These are phyloP conservation scores for Adansonia grandidieri DNA, from an alignment of 441 rosid species.

Conservation along the genomic window DNA sequence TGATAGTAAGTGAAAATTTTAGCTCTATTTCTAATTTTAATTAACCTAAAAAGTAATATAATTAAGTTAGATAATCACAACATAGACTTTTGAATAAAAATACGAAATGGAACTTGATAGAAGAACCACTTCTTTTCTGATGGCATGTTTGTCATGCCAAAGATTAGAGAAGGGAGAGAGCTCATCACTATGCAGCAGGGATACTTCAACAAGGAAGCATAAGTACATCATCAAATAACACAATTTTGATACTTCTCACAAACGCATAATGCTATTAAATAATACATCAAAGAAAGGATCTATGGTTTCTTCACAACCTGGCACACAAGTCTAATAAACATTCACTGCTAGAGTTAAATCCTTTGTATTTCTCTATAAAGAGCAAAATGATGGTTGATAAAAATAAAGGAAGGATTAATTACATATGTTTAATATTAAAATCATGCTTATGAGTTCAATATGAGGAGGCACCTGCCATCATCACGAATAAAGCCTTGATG, in stretches of 20 bases:
- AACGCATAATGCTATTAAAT: neutral
- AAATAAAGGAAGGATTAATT: neutral
- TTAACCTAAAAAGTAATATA: neutral
- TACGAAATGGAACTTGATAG: neutral
- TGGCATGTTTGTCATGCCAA: neutral
- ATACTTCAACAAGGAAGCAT: neutral
- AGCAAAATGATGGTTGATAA: neutral
- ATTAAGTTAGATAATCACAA: neutral
- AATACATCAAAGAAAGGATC: neutral
- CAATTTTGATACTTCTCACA: neutral
- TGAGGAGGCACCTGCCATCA: conserved; percentile 76
- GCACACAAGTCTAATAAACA: neutral
- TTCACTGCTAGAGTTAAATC: neutral
- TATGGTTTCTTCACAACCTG: neutral
- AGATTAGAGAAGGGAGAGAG: neutral
- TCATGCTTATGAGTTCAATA: conserved; percentile 11
- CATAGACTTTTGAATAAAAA: neutral
- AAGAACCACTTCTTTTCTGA: neutral
- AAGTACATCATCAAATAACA: neutral
- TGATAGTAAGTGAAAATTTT: neutral
- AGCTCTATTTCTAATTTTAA: neutral
- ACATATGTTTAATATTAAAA: neutral
- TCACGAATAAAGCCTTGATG: conserved; percentile 90
- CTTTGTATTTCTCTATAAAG: neutral
- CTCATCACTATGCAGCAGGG: neutral